Percentiles rank a stretch among this genome's conserved stretches.
Evolutionary conservation across 2,329 filamentous ascomycete species (phyloP).

Genomic region (Penicillium nordicum): DNA sequence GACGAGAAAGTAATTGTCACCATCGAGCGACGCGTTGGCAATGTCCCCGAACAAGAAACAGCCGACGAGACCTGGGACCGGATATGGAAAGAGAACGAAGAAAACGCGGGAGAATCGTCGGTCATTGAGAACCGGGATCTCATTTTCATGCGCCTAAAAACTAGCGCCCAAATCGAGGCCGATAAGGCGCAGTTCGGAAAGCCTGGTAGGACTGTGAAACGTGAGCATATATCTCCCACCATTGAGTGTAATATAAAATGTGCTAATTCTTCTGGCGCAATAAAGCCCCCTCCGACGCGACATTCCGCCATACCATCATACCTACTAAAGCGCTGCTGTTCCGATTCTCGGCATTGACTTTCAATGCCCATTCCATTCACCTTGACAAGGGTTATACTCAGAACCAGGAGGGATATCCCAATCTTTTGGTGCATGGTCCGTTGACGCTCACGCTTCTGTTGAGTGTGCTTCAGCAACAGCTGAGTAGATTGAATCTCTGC

Average conservation of each 20-base stretch:
- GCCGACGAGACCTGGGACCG: conserved; percentile 37
- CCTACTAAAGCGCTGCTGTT: conserved; percentile 74
- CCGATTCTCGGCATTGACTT: conserved; percentile 84
- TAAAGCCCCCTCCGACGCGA: conserved; percentile 49
- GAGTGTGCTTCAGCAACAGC: conserved; percentile 59
- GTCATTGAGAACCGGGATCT: conserved; percentile 60
- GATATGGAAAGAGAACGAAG: conserved; percentile 44
- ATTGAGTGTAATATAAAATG: background rate
- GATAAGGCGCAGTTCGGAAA: conserved; percentile 25
- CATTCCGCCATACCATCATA: conserved; percentile 57
- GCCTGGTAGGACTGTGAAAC: conserved; percentile 32
- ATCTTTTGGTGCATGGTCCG: conserved; percentile 82
- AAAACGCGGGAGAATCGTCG: conserved; percentile 42
- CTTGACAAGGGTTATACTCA: conserved; percentile 69
- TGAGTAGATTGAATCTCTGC: conserved; percentile 34
- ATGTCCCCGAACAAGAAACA: conserved; percentile 37
- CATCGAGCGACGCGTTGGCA: conserved; percentile 54
- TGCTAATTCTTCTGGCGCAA: conserved; percentile 19
- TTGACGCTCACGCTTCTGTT: conserved; percentile 75
- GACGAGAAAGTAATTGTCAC: conserved; percentile 60
- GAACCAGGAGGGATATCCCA: conserved; percentile 68
- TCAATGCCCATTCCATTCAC: conserved; percentile 91
- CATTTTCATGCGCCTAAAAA: conserved; percentile 59
- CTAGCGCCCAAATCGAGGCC: conserved; percentile 32
- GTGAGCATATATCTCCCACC: conserved; percentile 29